These are phyloP conservation scores for Metschnikowia dekortorum DNA, from an alignment of 805 yeast genomes.

Conservation along the genomic window DNA sequence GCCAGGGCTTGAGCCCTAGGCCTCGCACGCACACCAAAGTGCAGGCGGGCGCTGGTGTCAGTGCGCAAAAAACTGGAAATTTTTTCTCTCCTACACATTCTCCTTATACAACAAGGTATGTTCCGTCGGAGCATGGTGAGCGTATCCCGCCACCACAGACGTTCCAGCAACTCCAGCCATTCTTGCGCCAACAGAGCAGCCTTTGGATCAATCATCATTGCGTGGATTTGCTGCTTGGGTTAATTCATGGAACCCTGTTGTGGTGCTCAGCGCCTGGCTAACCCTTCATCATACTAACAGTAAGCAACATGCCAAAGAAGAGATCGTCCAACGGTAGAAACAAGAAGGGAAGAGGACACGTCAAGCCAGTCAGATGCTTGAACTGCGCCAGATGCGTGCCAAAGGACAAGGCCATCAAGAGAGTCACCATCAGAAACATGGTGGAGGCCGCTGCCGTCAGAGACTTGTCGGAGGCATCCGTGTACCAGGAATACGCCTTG, in stretches of 20 bases:
- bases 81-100: constrained; percentile 14
- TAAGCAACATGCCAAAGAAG: constrained; percentile 94
- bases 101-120: constrained; percentile 19
- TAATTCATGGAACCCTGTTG: too few species aligned
- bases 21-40: constrained; percentile 8
- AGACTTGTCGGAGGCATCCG: constrained; percentile 99
- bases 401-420: constrained; percentile 99
- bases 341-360: constrained; percentile 99
- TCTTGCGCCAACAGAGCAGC: too few species aligned
- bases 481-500: constrained; percentile 97
- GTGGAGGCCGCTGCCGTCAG: constrained; percentile 99
- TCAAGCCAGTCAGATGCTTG: constrained; percentile 98
- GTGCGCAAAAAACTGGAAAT: constrained; percentile 13
- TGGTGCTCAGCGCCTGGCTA: too few species aligned
- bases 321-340: constrained; percentile 99
- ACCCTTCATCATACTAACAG: constrained; percentile 10
- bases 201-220: too few species aligned
- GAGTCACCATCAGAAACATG: constrained; percentile 99
- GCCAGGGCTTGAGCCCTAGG: constrained; percentile 16
- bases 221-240: too few species aligned
- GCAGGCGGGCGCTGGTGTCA: constrained; percentile 13
- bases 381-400: constrained; percentile 99
- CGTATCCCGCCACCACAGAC: not conserved
- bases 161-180: too few species aligned
- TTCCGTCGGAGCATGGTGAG: not conserved